phyloP scores from a whole-genome alignment of 1,284 basidiomycete genomes.

The Trametes pubescens region DNA sequence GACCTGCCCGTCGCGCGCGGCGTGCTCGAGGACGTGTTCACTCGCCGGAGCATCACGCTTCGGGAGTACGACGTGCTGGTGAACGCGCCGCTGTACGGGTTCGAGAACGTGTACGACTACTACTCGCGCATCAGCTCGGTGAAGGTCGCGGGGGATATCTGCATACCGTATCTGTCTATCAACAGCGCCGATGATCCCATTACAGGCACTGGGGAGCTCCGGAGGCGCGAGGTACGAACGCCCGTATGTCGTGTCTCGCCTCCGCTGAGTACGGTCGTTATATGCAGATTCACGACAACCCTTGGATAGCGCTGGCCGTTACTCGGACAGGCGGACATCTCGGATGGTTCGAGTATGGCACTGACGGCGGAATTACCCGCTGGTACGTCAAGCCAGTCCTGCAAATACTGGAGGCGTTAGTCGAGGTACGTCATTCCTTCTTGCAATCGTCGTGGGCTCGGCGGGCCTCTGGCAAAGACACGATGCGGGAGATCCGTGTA shows the following conservation, averaged over 20 bases:
- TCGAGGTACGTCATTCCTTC: constrained; percentile 31
- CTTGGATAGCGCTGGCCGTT: constrained; percentile 32
- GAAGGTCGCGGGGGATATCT: constrained; percentile 28
- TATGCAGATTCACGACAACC: constrained; percentile 23
- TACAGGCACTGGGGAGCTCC: constrained; percentile 26
- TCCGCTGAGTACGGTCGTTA: background rate
- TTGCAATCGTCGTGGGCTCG: background rate
- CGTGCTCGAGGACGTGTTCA: constrained; percentile 28
- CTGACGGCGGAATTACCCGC: constrained; percentile 29
- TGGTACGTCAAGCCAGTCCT: constrained; percentile 40
- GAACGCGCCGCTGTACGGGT: constrained; percentile 36
- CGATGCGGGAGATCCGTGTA: too few relatives aligned
- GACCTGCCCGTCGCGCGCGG: constrained; percentile 23
- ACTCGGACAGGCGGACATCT: constrained; percentile 40
- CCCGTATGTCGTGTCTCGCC: background rate
- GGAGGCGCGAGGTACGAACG: constrained; percentile 16
- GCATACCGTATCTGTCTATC: constrained; percentile 37
- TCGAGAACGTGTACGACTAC: constrained; percentile 36
- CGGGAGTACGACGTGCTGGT: constrained; percentile 35
- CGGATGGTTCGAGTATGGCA: constrained; percentile 37
- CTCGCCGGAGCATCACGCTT: constrained; percentile 29
- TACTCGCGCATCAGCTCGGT: constrained; percentile 37
- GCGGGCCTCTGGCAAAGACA: too few relatives aligned
- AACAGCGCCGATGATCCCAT: constrained; percentile 42
- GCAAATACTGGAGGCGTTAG: constrained; percentile 37